Conservation (phyloP, 1,284 basidiomycete species). For the Erythrobasidium hasegawianum region DNA sequence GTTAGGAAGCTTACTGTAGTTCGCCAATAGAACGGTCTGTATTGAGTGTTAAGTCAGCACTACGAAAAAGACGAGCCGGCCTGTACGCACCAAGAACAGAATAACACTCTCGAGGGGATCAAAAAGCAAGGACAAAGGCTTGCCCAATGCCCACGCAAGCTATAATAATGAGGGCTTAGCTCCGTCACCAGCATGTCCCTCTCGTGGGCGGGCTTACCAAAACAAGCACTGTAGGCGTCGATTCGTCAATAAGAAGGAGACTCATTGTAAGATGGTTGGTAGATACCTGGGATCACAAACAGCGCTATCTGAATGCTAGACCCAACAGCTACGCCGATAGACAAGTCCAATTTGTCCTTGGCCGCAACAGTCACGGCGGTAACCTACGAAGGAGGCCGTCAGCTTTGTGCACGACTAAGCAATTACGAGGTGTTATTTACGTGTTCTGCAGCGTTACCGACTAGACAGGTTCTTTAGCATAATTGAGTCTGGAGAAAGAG, state of each 20-base stretch:
- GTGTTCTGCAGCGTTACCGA: slow-evolving; percentile 34
- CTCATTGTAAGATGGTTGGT: slow-evolving; percentile 56
- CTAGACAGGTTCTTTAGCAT: background rate
- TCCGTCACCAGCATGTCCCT: too few species aligned
- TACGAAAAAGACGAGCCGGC: too few species aligned
- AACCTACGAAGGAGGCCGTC: slow-evolving; percentile 32
- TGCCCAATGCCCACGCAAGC: slow-evolving; percentile 61
- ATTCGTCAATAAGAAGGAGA: background rate
- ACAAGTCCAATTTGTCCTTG: slow-evolving; percentile 59
- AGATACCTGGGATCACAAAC: slow-evolving; percentile 67
- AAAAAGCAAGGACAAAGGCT: slow-evolving; percentile 63
- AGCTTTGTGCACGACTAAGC: slow-evolving; percentile 43
- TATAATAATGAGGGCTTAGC: slow-evolving; percentile 4
- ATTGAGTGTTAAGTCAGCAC: too few species aligned
- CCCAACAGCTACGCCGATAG: slow-evolving; percentile 76
- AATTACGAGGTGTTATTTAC: background rate
- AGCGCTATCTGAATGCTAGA: slow-evolving; percentile 86
- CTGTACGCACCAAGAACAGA: slow-evolving; percentile 39
- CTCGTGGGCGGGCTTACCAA: too few species aligned
- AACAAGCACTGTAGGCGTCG: background rate
- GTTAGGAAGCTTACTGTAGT: slow-evolving; percentile 39
- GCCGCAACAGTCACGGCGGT: slow-evolving; percentile 47
- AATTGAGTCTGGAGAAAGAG: background rate
- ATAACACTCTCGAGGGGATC: slow-evolving; percentile 65
- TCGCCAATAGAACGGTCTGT: slow-evolving; percentile 39